A percentile compares a stretch with the other conserved stretches of the same genome.
These are phyloP conservation scores for Fraxinus sp. DNA, from an alignment of 305 asterid genomes.

Conservation along the genomic window DNA sequence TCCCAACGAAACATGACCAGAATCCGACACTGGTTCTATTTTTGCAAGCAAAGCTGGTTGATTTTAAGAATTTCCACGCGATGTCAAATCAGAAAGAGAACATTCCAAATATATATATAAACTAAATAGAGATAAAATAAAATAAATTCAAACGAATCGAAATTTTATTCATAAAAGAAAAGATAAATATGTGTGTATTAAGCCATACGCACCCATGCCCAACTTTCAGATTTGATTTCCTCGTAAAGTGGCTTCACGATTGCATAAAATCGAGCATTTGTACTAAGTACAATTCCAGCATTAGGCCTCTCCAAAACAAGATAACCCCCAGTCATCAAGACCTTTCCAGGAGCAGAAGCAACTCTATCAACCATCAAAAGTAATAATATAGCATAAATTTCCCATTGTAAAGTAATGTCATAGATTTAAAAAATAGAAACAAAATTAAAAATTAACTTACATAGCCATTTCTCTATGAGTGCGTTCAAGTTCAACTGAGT, in stretches of 20 bases:
- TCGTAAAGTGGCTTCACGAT: constrained; percentile 77
- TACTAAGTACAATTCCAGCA: constrained; percentile 92
- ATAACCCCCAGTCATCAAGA: constrained; percentile 97
- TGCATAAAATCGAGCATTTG: constrained; percentile 93
- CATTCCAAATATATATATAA: background rate
- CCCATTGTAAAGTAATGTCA: constrained; percentile 4
- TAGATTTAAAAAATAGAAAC: background rate
- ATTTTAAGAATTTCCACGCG: background rate
- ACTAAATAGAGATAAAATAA: background rate
- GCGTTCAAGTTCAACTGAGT: constrained; percentile 3
- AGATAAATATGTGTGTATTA: background rate
- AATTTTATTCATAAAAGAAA: background rate
- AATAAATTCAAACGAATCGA: background rate
- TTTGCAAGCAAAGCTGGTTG: background rate
- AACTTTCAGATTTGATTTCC: constrained; percentile 59
- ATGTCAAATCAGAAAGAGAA: background rate
- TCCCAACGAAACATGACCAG: background rate
- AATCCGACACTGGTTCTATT: background rate
- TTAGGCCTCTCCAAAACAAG: constrained; percentile 93
- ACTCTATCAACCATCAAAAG: constrained; percentile 48
- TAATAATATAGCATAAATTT: constrained; percentile 7
- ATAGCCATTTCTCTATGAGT: background rate
- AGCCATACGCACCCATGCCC: constrained; percentile 76
- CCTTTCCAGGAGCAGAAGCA: constrained; percentile 98
- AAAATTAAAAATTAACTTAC: background rate